Base-by-base conservation (phyloP, 305 asterid species). In the Fraxinus latifolia region DNA sequence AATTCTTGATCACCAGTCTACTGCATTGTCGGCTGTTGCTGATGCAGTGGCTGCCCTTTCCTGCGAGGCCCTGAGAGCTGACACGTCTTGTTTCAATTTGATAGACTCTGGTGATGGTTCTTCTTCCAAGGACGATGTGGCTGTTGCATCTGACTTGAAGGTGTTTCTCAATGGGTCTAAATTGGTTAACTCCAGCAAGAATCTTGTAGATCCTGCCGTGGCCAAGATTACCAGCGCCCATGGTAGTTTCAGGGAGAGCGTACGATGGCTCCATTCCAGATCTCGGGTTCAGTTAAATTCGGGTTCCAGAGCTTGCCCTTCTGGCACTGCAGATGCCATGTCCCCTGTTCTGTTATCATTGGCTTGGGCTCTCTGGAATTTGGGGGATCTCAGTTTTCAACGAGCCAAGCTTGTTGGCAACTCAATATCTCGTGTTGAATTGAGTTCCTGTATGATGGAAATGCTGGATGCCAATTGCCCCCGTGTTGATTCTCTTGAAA, bases 41-140 rank as follows among this genome's bases (percentile, higher is more conserved):
- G 97, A 93, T 58, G 95, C 89, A 9, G 88, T 91, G 68, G 94
- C 96, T 12, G 97, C 98, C 17, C 74, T 95, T 55, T 89, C 98
- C 3, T 93, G 97, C 14, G 98, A 95, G 89, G 98, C 96, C 8
- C 82, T 95, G 82, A 83, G 88, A 36, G 93, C 91, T 11, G 93
- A 93, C 33, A 62, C 74, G 5, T 84, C 93, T 0, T 84, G 91
- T 23, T 95, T 95, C 83, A 90, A 89, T 85, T 83, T 93, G 83
- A 88, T 87, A 36, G 97, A 96, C 84, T 93, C 99, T 0, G 99
- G 99, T 5, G 99, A 96, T 75, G 99, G 99, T 80, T 92, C 96
- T 2, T 78, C 93, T 7, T 80, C 91, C 74, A 96, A 96, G 90
- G 99, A 94, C 60, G 94, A 91, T 9, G 98, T 91, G 25, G 88